Percentiles rank a stretch among this genome's conserved stretches.
Conservation (phyloP, 73 alveolate species). For the Symbiodinium natans region DNA sequence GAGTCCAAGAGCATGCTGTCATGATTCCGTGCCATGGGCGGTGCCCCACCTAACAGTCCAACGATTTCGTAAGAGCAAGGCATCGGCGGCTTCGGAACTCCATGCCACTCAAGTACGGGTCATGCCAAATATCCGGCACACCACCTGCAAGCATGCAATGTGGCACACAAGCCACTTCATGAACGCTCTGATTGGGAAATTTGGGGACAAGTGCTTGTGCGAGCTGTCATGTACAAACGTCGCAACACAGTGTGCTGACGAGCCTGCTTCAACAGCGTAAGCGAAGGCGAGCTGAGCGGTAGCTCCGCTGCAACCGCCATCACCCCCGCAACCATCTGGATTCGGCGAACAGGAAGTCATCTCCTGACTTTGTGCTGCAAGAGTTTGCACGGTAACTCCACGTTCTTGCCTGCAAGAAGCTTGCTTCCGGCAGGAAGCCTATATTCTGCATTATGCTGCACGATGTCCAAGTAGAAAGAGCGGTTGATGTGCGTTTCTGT, state of each 20-base stretch:
- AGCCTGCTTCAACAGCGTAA: slow-evolving; percentile 9
- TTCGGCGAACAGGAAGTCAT: slow-evolving; percentile 58
- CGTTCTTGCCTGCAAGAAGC: too few species aligned
- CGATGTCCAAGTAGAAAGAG: too few species aligned
- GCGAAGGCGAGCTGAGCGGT: slow-evolving; percentile 48
- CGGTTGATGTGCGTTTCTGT: too few species aligned
- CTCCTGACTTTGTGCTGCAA: too few species aligned
- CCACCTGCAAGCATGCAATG: slow-evolving; percentile 4
- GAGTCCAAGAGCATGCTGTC: background rate
- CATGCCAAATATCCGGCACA: slow-evolving; percentile 38
- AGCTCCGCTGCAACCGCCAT: slow-evolving; percentile 69
- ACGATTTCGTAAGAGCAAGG: background rate
- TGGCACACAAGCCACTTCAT: too few species aligned
- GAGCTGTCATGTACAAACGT: background rate
- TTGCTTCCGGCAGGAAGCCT: too few species aligned
- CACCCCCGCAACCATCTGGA: slow-evolving; percentile 36
- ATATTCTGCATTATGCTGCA: too few species aligned
- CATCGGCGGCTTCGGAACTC: slow-evolving; percentile 25
- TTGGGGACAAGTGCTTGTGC: too few species aligned
- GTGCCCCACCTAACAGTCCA: background rate
- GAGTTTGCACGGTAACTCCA: too few species aligned
- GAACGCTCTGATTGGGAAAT: too few species aligned
- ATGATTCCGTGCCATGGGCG: background rate
- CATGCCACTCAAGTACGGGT: slow-evolving; percentile 66
- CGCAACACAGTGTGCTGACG: background rate